Evolutionary conservation across 495 filamentous ascomycete genomes (phyloP), one percentile per base, ranked within the genome.

Genomic region (Neurospora sp.): DNA sequence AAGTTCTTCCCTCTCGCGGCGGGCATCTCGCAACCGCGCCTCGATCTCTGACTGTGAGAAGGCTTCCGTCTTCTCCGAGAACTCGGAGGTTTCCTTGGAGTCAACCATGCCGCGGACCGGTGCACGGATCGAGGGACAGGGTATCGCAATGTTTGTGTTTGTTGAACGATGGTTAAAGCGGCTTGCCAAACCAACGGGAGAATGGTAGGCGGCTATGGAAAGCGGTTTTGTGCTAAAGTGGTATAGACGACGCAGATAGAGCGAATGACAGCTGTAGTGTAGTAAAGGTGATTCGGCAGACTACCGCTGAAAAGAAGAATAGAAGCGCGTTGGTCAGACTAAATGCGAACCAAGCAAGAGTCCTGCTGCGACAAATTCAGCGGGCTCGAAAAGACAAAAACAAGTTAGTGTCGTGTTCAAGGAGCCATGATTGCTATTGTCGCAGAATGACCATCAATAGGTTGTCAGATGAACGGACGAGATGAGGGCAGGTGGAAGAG

Each of bases 31-130:
- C 54, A 81, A 70, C 10, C 79, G 75, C 39, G 77, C 78, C 38
- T 83, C 79, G 72, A 86, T 82, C 71, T 86, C 84, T 40, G 84
- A 83, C 69, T 85, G 78, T 42, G 85, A 86, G 73, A 86, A 85
- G 31, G 83, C 82, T 76, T 86, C 84, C 59, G 85, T 86, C 77
- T 81, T 85, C 79, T 86, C 84, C 21, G 85, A 85, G 69, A 71
- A 74, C 62, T 77, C 77, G 31, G 80, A 78, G 73, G 74, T 75
- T 69, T 78, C 80, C 72, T 72, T 71, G 38, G 77, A 73, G 71
- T 86, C 84, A 73, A 79, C 79, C 84, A 85, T 86, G 34, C 78
- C 66, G 70, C 38, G 34, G 17, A 77, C 59, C 72, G 37, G 39
- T 31, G 39, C 31, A 73, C 36, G 21, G 43, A 37, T 59, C 54